phyloP scores from a whole-genome alignment of 768 basidiomycete genomes.

The Hypsizygus marmoreus region DNA sequence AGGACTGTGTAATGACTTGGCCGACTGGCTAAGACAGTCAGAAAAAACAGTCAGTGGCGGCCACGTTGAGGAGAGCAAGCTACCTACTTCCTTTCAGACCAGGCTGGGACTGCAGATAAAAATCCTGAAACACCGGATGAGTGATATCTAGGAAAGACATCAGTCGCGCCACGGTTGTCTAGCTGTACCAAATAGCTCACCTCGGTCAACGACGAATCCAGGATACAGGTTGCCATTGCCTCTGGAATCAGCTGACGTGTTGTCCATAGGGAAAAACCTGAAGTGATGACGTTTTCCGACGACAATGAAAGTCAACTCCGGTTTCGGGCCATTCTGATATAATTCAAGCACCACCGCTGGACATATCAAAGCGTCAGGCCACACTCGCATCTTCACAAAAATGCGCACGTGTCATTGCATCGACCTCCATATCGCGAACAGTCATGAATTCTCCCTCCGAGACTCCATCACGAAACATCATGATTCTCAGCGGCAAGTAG shows the following conservation, averaged over 20 bases:
- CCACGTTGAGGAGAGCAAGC: too few species aligned
- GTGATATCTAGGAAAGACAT: constrained; percentile 47
- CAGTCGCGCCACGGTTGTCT: neutral
- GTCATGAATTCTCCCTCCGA: constrained; percentile 33
- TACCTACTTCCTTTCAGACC: constrained; percentile 53
- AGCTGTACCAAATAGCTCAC: constrained; percentile 6
- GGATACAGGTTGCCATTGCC: constrained; percentile 56
- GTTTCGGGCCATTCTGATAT: constrained; percentile 35
- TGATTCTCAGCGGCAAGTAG: constrained; percentile 16
- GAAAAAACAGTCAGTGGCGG: too few species aligned
- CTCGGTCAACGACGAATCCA: constrained; percentile 61
- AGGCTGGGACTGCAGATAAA: constrained; percentile 60
- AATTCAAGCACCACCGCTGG: constrained; percentile 21
- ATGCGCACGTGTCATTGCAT: constrained; percentile 17
- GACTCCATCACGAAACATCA: constrained; percentile 34
- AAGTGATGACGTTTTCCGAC: constrained; percentile 59
- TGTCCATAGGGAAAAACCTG: constrained; percentile 53
- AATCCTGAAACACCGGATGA: constrained; percentile 60
- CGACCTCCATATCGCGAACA: constrained; percentile 21
- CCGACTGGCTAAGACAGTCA: constrained; percentile 53
- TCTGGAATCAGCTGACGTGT: constrained; percentile 43
- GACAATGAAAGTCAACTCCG: constrained; percentile 56
- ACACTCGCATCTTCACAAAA: neutral
- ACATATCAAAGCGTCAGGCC: neutral
- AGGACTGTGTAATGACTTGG: constrained; percentile 62